Conservation (phyloP, 2,329 filamentous ascomycete species). For the Diplodia seriata region DNA sequence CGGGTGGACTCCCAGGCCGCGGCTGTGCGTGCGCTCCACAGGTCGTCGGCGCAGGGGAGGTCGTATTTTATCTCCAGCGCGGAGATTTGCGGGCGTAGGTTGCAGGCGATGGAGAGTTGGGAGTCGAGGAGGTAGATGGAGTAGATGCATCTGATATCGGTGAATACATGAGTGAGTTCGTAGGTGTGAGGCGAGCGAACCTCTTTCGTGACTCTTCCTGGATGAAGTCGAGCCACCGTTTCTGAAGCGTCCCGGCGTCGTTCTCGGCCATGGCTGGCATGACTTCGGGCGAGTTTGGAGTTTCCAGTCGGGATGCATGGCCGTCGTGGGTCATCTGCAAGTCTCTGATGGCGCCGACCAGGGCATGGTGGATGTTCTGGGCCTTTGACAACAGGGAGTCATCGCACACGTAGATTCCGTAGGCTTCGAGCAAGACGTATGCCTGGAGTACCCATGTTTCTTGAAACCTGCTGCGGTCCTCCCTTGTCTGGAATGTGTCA, state of each 20-base stretch:
- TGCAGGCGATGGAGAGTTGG: slow-evolving; percentile 18
- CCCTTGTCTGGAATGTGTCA: background rate
- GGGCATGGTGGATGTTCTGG: background rate
- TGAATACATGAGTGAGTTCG: background rate
- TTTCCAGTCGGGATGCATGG: slow-evolving; percentile 14
- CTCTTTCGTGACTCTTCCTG: slow-evolving; percentile 1
- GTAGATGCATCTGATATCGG: slow-evolving; percentile 38
- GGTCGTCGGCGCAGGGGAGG: slow-evolving; percentile 37
- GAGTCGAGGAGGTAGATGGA: slow-evolving; percentile 38
- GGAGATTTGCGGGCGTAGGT: slow-evolving; percentile 34
- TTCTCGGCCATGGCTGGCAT: slow-evolving; percentile 33
- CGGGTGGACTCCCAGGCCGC: slow-evolving; percentile 34
- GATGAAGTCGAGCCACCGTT: background rate
- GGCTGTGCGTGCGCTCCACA: slow-evolving; percentile 36
- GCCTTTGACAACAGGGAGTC: slow-evolving; percentile 14
- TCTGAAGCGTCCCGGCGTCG: background rate
- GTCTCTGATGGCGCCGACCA: slow-evolving; percentile 7
- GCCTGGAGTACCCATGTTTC: slow-evolving; percentile 35
- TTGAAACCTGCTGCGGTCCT: slow-evolving; percentile 12
- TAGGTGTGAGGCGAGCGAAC: background rate
- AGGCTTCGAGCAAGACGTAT: slow-evolving; percentile 37
- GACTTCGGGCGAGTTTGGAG: slow-evolving; percentile 37
- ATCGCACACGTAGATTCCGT: slow-evolving; percentile 36
- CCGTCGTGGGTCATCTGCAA: slow-evolving; percentile 19
- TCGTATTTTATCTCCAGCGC: slow-evolving; percentile 40